Conservation (phyloP, 1,284 basidiomycete species). For the Cystobasidium sp. region DNA sequence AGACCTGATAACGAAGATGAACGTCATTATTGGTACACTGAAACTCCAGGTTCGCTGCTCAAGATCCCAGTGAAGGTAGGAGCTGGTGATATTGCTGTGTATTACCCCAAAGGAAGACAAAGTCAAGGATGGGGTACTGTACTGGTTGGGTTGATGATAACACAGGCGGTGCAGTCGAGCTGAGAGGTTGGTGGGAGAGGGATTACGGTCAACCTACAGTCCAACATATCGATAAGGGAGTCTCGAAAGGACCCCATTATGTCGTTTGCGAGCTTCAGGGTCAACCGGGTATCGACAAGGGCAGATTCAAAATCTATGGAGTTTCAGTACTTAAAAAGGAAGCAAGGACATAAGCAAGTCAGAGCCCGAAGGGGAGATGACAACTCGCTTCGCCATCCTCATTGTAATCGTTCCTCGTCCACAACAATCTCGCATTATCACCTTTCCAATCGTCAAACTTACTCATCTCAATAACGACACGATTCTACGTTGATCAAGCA, state of each 20-base stretch:
- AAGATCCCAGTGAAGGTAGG: conserved; percentile 74
- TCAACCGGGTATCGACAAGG: conserved; percentile 43
- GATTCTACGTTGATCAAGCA: too few species aligned
- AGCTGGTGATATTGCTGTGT: conserved; percentile 77
- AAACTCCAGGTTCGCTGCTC: conserved; percentile 73
- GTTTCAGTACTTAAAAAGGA: conserved; percentile 34
- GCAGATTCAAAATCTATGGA: conserved; percentile 43
- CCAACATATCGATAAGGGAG: conserved; percentile 52
- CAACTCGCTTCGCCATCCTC: too few species aligned
- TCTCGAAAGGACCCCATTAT: conserved; percentile 52
- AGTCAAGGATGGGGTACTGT: conserved; percentile 65
- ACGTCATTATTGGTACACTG: conserved; percentile 86
- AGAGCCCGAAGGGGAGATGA: too few species aligned
- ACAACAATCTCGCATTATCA: too few species aligned
- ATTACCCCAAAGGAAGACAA: conserved; percentile 71
- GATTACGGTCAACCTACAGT: conserved; percentile 59
- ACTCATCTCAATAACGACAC: too few species aligned
- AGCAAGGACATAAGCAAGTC: too few species aligned
- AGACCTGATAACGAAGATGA: conserved; percentile 60
- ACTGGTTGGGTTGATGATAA: conserved; percentile 65
- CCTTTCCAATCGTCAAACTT: too few species aligned
- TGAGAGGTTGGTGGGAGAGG: conserved; percentile 59
- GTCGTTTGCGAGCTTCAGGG: conserved; percentile 54
- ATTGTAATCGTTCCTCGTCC: too few species aligned
- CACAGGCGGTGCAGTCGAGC: conserved; percentile 62